Evolutionary conservation across 805 yeast genomes (phyloP).

Genomic region (Metschnikowia shivogae): DNA sequence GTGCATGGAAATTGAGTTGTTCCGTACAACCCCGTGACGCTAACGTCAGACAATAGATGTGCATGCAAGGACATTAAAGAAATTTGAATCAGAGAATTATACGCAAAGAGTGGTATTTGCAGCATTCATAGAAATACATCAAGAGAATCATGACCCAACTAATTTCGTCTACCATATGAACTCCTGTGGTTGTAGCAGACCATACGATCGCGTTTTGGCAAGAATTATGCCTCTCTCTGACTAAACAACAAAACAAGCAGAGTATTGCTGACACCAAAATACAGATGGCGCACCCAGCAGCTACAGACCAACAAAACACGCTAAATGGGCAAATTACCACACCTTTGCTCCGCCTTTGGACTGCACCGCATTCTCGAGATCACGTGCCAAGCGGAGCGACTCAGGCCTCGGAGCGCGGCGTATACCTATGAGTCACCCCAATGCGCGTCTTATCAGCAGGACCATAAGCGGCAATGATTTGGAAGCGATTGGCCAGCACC

Average conservation of each 20-base stretch:
- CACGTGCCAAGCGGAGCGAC: constrained; percentile 2
- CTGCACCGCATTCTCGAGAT: not conserved
- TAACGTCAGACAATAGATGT: not conserved
- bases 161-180: no score
- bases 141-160: no score
- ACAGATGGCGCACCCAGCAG: no score
- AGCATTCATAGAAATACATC: no score
- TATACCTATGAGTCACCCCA: constrained; percentile 3
- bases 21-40: constrained; percentile 49
- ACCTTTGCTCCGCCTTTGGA: no score
- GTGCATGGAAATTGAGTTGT: constrained; percentile 72
- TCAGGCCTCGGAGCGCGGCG: constrained; percentile 4
- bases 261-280: no score
- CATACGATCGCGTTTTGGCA: no score
- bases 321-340: no score
- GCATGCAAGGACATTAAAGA: not conserved
- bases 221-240: no score
- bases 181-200: no score
- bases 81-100: not conserved
- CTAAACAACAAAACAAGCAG: no score
- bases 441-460: constrained; percentile 12
- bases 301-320: no score
- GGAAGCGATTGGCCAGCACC: constrained; percentile 9
- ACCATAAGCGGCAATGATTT: constrained; percentile 11
- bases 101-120: not conserved